These are phyloP conservation scores for Coemansia sp. DNA, from an alignment of 192 early-diverging fungal species.

Conservation along the genomic window DNA sequence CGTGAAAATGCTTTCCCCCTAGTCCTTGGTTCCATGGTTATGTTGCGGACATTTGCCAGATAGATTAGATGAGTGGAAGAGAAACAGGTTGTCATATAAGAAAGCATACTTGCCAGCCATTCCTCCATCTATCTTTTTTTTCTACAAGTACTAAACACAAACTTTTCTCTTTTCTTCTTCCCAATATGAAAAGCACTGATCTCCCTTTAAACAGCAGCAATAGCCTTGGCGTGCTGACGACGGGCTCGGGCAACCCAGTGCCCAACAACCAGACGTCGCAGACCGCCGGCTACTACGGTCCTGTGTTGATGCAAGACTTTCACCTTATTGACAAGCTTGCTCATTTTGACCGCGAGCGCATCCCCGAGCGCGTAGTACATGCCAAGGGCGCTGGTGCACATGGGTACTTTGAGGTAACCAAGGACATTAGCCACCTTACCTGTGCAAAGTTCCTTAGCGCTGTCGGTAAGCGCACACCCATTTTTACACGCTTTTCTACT, in stretches of 20 bases:
- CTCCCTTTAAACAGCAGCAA: neutral
- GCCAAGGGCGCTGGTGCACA: slow-evolving; percentile 83
- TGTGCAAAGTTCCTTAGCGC: slow-evolving; percentile 70
- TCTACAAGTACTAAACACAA: neutral
- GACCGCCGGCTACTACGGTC: slow-evolving; percentile 65
- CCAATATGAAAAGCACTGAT: slow-evolving; percentile 17
- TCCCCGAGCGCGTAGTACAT: slow-evolving; percentile 85
- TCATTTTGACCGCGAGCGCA: slow-evolving; percentile 84
- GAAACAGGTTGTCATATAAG: neutral
- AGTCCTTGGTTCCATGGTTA: neutral
- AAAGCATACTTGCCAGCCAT: neutral
- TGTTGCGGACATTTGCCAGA: neutral
- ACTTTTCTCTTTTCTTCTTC: neutral
- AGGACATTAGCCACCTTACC: slow-evolving; percentile 66
- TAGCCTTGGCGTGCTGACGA: slow-evolving; percentile 34
- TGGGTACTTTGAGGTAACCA: slow-evolving; percentile 78
- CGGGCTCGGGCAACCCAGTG: slow-evolving; percentile 63
- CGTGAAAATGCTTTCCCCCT: neutral
- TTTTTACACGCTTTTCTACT: slow-evolving; percentile 79
- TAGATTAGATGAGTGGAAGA: neutral
- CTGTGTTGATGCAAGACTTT: slow-evolving; percentile 71
- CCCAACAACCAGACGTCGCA: slow-evolving; percentile 65
- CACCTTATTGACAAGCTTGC: slow-evolving; percentile 75
- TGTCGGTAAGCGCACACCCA: slow-evolving; percentile 75
- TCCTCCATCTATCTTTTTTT: neutral